Percentiles rank a stretch among this genome's conserved stretches.
Evolutionary conservation across 441 rosid species (phyloP).

Genomic region (Syzygium syzygioides): DNA sequence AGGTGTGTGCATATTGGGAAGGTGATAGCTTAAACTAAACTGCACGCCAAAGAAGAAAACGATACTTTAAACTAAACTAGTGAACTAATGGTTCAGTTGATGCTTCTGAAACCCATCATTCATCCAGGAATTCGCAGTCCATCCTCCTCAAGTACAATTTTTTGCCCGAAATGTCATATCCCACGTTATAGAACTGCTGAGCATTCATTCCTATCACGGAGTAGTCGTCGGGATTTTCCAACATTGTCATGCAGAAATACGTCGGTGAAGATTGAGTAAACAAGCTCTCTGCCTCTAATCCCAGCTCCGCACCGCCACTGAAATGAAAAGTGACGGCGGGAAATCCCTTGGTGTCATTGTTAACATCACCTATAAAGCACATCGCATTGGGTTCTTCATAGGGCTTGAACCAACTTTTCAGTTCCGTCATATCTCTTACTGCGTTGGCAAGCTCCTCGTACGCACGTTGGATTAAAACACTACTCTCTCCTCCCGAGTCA

Average conservation of each 20-base stretch:
- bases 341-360: background rate
- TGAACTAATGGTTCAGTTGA: background rate
- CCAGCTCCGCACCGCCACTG: background rate
- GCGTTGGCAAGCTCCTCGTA: background rate
- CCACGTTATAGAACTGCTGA: background rate
- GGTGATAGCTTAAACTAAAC: background rate
- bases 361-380: background rate
- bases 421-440: background rate
- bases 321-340: background rate
- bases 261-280: background rate
- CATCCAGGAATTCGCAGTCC: background rate
- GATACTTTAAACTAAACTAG: background rate
- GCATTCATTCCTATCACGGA: background rate
- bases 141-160: background rate
- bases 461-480: background rate
- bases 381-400: background rate
- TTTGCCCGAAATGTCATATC: background rate
- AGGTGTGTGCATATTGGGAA: background rate
- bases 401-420: background rate
- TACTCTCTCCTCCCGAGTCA: background rate
- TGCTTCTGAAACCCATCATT: background rate
- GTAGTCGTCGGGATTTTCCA: background rate
- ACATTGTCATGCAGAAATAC: background rate
- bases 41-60: background rate
- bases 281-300: background rate